phyloP scores from a whole-genome alignment of 2,329 filamentous ascomycete genomes.

The Cytospora paraplurivora region DNA sequence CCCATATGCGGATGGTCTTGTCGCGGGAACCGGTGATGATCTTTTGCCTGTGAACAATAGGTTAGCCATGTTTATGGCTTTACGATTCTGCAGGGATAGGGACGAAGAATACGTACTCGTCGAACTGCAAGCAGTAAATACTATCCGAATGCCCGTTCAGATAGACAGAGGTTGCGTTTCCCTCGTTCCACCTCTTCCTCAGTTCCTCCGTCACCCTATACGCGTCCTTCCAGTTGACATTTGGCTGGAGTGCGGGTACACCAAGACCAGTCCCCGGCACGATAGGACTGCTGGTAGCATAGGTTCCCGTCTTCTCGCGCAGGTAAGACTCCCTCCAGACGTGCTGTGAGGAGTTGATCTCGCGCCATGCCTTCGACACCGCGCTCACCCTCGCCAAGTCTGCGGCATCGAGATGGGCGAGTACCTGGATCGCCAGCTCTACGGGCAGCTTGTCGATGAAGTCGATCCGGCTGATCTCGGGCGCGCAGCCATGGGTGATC shows the following conservation, averaged over 20 bases:
- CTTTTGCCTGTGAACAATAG: constrained; percentile 64
- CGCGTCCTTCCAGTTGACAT: constrained; percentile 83
- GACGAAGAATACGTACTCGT: constrained; percentile 67
- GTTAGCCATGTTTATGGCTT: background rate
- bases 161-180: constrained; percentile 80
- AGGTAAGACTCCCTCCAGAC: constrained; percentile 67
- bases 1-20: constrained; percentile 94
- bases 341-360: constrained; percentile 53
- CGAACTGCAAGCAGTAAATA: constrained; percentile 97
- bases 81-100: background rate
- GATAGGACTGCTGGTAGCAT: constrained; percentile 57
- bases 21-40: constrained; percentile 97
- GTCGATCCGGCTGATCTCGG: constrained; percentile 56
- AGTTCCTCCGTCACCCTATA: constrained; percentile 77
- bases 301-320: constrained; percentile 61
- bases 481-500: constrained; percentile 36
- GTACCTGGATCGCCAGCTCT: constrained; percentile 61
- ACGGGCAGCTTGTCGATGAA: constrained; percentile 58
- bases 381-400: constrained; percentile 51
- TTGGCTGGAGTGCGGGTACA: constrained; percentile 55
- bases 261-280: constrained; percentile 59
- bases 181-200: constrained; percentile 76
- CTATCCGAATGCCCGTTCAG: constrained; percentile 92
- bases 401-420: constrained; percentile 57
- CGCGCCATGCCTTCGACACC: constrained; percentile 56